Base-by-base conservation (phyloP, 1,284 basidiomycete genomes). In the Apiotrichum brassicae region DNA sequence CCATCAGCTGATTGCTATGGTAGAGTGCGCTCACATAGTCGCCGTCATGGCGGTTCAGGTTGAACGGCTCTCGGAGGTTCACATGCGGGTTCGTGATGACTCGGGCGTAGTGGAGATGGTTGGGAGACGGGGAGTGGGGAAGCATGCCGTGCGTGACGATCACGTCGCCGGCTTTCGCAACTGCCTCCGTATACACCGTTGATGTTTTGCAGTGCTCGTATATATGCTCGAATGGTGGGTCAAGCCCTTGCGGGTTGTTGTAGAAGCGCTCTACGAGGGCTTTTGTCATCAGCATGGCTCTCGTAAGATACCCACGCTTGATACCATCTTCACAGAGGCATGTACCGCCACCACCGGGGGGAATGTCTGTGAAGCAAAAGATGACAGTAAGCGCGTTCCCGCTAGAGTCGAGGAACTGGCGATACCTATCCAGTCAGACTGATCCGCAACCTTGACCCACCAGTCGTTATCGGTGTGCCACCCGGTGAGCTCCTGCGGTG, bases 381-480 rank as follows among this genome's bases (percentile, higher is more conserved):
- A 65, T 63, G 40, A 65, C 43, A 11, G 63, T 65, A 24, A 65
- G 46, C 16, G 63, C 63, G 48, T 61, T 63, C 13, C 60, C 63
- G 37, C 47, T 48, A 18, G 57, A 57, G 49, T 65, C 61, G 24
- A 65, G 58, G 54, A 63, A 65, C 46, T 60, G 59, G 20, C 63
- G 53, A 38, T 65, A 65, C 58, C 60, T 52, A 16, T 20, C n/a
- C 8, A 8, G 24, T 42, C 24, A 37, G 42, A 7, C 6, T 19
- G 5, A 3, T 6, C 16, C 6, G 6, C 14, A 13, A 8, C 24
- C n/a, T 11, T 18, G 7, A 34, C 53, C 26, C 51, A 61, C 63
- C 64, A 65, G 49, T 65, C 64, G 37, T 65, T 61, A 45, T 66
- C 64, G 8, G 53, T 60, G 40, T 66, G 64, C 60, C 59, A 64